Evolutionary conservation across 169 alveolate species (phyloP).

Genomic region (Plasmodium cynomolgi): DNA sequence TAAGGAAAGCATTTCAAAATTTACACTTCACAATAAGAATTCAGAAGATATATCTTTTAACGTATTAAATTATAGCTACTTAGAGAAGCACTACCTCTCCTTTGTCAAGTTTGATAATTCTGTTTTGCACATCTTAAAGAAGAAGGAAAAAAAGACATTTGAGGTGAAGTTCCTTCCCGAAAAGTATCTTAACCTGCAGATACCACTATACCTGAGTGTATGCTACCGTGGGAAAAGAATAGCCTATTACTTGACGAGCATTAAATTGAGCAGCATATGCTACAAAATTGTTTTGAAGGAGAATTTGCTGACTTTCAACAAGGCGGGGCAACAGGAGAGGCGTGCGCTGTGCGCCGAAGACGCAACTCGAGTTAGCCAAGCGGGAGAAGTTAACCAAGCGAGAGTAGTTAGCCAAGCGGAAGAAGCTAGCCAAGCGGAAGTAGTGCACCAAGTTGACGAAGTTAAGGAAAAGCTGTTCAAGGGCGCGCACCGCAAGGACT

Average conservation of each 20-base stretch:
- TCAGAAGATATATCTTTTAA: slow-evolving; percentile 62
- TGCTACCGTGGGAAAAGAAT: slow-evolving; percentile 9
- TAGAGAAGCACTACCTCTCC: slow-evolving; percentile 24
- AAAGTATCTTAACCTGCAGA: slow-evolving; percentile 35
- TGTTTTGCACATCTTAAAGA: slow-evolving; percentile 30
- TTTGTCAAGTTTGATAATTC: slow-evolving; percentile 56
- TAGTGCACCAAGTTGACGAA: slow-evolving; percentile 41
- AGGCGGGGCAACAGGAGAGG: not conserved
- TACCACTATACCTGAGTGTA: slow-evolving; percentile 61
- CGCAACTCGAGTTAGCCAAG: not conserved
- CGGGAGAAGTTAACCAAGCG: not conserved
- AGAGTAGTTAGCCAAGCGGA: not conserved
- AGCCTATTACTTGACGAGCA: slow-evolving; percentile 37
- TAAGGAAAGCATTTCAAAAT: slow-evolving; percentile 53
- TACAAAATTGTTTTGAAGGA: slow-evolving; percentile 63
- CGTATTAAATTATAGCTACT: slow-evolving; percentile 28
- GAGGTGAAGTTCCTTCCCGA: slow-evolving; percentile 61
- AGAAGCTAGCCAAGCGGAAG: not conserved
- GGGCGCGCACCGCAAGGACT: slow-evolving; percentile 3
- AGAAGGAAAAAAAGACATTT: slow-evolving; percentile 63
- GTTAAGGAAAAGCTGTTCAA: slow-evolving; percentile 46
- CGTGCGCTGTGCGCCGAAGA: not conserved
- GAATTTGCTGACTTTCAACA: slow-evolving; percentile 28
- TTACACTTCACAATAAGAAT: slow-evolving; percentile 46
- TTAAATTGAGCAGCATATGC: slow-evolving; percentile 53